Evolutionary conservation across 2,329 filamentous ascomycete species (phyloP).

Genomic region (Aspergillus chevalieri): DNA sequence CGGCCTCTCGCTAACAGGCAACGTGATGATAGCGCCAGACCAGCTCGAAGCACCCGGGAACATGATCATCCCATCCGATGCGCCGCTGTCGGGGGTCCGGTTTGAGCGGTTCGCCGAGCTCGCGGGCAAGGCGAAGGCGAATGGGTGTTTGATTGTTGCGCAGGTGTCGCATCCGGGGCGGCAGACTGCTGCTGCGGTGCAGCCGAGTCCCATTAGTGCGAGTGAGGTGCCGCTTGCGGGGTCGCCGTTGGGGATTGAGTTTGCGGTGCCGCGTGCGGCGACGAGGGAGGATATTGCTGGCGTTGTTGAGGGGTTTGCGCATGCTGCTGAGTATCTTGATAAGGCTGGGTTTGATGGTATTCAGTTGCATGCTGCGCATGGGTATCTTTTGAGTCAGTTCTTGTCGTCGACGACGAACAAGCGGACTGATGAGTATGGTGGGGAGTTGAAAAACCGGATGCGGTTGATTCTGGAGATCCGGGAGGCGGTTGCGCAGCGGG

Average conservation of each 20-base stretch:
- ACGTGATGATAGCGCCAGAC: conserved; percentile 59
- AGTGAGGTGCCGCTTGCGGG: conserved; percentile 43
- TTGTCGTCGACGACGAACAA: conserved; percentile 62
- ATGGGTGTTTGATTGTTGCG: conserved; percentile 53
- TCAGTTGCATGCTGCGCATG: conserved; percentile 73
- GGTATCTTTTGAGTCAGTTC: conserved; percentile 68
- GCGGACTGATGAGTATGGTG: conserved; percentile 54
- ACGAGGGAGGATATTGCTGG: conserved; percentile 45
- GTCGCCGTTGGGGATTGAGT: background rate
- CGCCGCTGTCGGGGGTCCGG: conserved; percentile 49
- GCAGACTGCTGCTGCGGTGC: conserved; percentile 43
- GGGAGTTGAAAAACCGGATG: conserved; percentile 56
- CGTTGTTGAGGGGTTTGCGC: conserved; percentile 45
- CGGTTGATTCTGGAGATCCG: conserved; percentile 63
- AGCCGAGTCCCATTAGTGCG: conserved; percentile 47
- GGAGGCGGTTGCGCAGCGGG: conserved; percentile 54
- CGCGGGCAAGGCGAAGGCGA: conserved; percentile 39
- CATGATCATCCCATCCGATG: conserved; percentile 51
- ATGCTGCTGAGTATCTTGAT: conserved; percentile 40
- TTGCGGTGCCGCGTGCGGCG: conserved; percentile 51
- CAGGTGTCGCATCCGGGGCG: conserved; percentile 60
- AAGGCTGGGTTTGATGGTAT: conserved; percentile 64
- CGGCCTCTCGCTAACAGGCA: conserved; percentile 57
- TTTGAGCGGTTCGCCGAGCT: conserved; percentile 57
- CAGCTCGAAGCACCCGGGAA: conserved; percentile 54